Conservation (phyloP, 768 basidiomycete genomes). For the Coprinellus aureogranulatus region DNA sequence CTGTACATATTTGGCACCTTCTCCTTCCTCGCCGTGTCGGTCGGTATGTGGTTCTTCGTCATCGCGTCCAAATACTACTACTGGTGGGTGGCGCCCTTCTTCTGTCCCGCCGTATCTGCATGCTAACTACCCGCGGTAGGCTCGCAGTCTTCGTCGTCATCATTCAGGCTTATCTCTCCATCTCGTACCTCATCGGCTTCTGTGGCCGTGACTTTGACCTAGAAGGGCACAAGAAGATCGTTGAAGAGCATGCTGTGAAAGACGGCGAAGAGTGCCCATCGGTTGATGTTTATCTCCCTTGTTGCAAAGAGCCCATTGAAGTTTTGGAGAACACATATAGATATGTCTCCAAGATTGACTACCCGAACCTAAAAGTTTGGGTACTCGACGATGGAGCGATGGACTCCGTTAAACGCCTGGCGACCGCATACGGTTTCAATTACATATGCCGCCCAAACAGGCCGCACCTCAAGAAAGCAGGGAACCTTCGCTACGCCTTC, state of each 20-base stretch:
- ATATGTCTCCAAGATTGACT: slow-evolving; percentile 23
- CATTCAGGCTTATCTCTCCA: slow-evolving; percentile 22
- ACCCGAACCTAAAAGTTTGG: slow-evolving; percentile 24
- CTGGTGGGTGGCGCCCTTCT: slow-evolving; percentile 16
- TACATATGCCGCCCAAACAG: slow-evolving; percentile 26
- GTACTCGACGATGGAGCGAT: slow-evolving; percentile 28
- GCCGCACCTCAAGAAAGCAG: slow-evolving; percentile 26
- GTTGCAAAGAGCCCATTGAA: slow-evolving; percentile 26
- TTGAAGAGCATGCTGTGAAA: slow-evolving; percentile 16
- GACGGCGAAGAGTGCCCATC: slow-evolving; percentile 18
- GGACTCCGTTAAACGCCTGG: slow-evolving; percentile 21
- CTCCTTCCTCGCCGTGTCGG: slow-evolving; percentile 25
- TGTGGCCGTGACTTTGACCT: slow-evolving; percentile 24
- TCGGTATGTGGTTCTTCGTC: slow-evolving; percentile 27
- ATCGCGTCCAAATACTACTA: slow-evolving; percentile 21
- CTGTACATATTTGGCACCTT: slow-evolving; percentile 24
- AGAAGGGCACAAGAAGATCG: slow-evolving; percentile 17
- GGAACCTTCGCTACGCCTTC: slow-evolving; percentile 27
- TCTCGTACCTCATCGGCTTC: slow-evolving; percentile 24
- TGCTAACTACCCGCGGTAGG: slow-evolving; percentile 13
- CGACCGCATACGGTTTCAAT: slow-evolving; percentile 21
- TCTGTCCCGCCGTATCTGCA: not conserved
- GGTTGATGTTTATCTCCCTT: slow-evolving; percentile 28
- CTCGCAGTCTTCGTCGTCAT: slow-evolving; percentile 22
- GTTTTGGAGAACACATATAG: slow-evolving; percentile 31